Evolutionary conservation across 345 rosid genomes (phyloP), one percentile per base, ranked within the genome.

Genomic region (Stellera chamaejasme): DNA sequence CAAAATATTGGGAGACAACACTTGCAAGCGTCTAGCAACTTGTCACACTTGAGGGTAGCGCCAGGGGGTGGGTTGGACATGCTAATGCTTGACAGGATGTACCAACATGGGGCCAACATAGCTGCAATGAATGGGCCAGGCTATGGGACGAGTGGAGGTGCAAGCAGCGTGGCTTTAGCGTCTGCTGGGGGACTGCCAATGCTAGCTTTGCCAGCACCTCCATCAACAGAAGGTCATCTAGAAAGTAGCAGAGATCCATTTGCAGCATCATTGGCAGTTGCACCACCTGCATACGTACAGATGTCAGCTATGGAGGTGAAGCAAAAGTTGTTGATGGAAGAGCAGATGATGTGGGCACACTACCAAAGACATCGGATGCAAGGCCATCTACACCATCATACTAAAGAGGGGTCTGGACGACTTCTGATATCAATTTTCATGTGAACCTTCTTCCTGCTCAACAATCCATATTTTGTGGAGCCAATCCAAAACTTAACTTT

Each of bases 1-100:
- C 76, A 0, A 71, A 74, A 1, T 86, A 84, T 57, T 88, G 98
- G 96, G 97, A 88, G 55, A 74, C 82, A 15, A 71, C 93, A 13
- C 70, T 88, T 56, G 54, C 83, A 84, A 60, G 67, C 97, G 13
- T 79, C 79, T 5, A 79, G 88, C 55, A 69, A 62, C 39, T 59
- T 92, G 56, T 60, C 76, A 0, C 58, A 48, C 42, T 83, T 78
- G 51, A 64, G 54, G 27, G 42, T 77, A 2, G 45, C 55, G 10
- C 75, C 79, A 28, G 77, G 61, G 0, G 87, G 90, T 6, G 90
- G 87, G 4, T 70, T 84, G 26, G 81, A 81, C 54, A 55, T 42
- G 70, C 26, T 74, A 54, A 32, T 77, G 48, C 72, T 84, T 3
- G 76, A 81, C n/a, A 80, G 85, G 4, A 79, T 84, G 87, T 81